Evolutionary conservation across 2,329 filamentous ascomycete genomes (phyloP), one percentile per base, ranked within the genome.

Genomic region (Epicoccum sorghinum): DNA sequence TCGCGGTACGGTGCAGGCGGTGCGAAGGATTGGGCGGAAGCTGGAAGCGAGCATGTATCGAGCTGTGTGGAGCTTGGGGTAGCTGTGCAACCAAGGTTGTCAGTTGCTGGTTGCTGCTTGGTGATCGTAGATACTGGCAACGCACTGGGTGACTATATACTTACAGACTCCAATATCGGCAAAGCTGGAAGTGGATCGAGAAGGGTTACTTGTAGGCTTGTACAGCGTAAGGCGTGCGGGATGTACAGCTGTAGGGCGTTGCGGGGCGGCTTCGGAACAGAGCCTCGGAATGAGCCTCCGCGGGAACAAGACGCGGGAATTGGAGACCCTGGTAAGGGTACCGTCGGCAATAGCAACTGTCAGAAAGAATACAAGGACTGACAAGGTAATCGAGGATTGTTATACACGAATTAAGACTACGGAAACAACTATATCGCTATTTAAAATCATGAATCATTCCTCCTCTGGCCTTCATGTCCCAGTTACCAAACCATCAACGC

Each of bases 401-500:
- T 49, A 23, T 57, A 54, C 43, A 54, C 38, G 29, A 27, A 59
- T 57, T 61, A 62, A 53, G 39, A 37, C 40, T 56, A 55, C 23
- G 45, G 18, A 50, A 52, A 47, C 43, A 42, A 52, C 41, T 38
- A 47, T 47, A 52, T 56, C 53, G 54, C 48, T 53, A 50, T 59
- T 39, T 51, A 59, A 61, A 55, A 37, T 65, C 66, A 60, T 66
- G 40, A 65, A 57, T 68, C 63, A 55, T 65, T 52, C 59, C 61
- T 61, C 59, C 60, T 52, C 50, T 51, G 43, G 35, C 37, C 44
- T 39, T 35, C 52, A 44, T 57, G 48, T 53, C 40, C 27, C 46
- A 48, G 48, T 39, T 25, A 55, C 42, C 59, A 48, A 54, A 33
- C 55, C 47, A 37, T 48, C 32, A 53, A 47, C 53, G 41, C 53